Base-by-base conservation (phyloP, 768 basidiomycete genomes). In the Lactarius pseudohatsudake region DNA sequence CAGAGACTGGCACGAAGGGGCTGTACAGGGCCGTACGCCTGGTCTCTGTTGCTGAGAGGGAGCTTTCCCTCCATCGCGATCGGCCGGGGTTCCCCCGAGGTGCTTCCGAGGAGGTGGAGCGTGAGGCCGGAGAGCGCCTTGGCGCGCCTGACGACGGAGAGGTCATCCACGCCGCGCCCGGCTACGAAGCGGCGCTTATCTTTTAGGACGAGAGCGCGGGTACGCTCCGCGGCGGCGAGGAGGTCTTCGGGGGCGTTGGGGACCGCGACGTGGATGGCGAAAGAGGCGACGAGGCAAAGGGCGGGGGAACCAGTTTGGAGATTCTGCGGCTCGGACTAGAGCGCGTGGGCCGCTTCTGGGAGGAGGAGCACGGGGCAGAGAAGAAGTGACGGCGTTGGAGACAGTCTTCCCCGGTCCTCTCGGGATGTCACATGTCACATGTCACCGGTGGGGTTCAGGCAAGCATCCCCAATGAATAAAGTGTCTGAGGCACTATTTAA, bases 121-220 rank as follows among this genome's bases (percentile, higher is more conserved):
- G 75, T 77, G 45, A 90, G 77, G 30, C 74, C 74, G 4, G 76
- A 70, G 20, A 90, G 74, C 2, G 74, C 71, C 26, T 77, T 76
- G 1, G 86, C 86, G 11, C 70, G 70, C n/a, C 64, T 62, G 66
- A 86, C 66, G 15, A 73, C 73, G 6, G 61, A 53, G 0, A 74
- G 77, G 71, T 88, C 84, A 9, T 77, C 78, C 4, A 81, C 74
- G 2, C 87, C 87, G 57, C 87, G 84, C 22, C 85, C 85, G 28
- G 85, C 80, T 41, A 84, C 79, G 53, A 90, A 82, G 13, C 84
- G 77, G 66, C 82, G 83, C 70, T 84, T 82, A 74, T 90, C 89
- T 6, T 76, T 80, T 28, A 36, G 20, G 7, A 70, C 47, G 3
- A 50, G 79, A 2, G 62, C 45, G 66, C 79, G 80, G 0, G 87